Percentiles rank a stretch among this genome's conserved stretches.
These are phyloP conservation scores for Coemansia reversa DNA, from an alignment of 192 early-diverging fungal species.

Conservation along the genomic window DNA sequence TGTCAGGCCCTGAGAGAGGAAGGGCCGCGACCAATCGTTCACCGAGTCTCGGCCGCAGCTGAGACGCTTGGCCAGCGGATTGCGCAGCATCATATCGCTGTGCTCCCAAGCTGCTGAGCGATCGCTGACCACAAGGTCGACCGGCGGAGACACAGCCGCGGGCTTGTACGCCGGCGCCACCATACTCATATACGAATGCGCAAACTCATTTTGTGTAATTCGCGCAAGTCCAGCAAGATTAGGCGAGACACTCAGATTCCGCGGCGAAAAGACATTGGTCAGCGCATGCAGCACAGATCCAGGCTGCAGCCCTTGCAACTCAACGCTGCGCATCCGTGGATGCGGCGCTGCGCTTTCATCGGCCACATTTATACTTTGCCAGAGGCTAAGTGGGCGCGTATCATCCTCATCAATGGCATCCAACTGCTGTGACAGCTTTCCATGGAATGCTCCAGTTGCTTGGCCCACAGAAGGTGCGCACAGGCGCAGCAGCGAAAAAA, in stretches of 20 bases:
- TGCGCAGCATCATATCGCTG: slow-evolving; percentile 32
- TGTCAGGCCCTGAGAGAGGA: slow-evolving; percentile 56
- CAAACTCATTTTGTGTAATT: slow-evolving; percentile 28
- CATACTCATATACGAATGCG: slow-evolving; percentile 33
- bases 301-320: slow-evolving; percentile 6
- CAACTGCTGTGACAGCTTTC: slow-evolving; percentile 22
- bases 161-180: slow-evolving; percentile 56
- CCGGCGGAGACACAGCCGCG: slow-evolving; percentile 62
- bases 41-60: slow-evolving; percentile 23
- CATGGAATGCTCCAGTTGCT: slow-evolving; percentile 23
- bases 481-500: slow-evolving; percentile 37
- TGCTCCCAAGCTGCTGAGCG: slow-evolving; percentile 60
- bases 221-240: slow-evolving; percentile 35
- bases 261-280: slow-evolving; percentile 38
- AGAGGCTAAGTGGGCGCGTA: neutral
- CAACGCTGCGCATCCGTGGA: neutral
- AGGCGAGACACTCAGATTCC: slow-evolving; percentile 34
- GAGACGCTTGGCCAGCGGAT: slow-evolving; percentile 30
- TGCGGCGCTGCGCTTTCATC: neutral
- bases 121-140: slow-evolving; percentile 63
- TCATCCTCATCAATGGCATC: slow-evolving; percentile 15
- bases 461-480: slow-evolving; percentile 32
- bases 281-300: slow-evolving; percentile 43
- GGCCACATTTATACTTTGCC: slow-evolving; percentile 8
- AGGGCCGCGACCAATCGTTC: slow-evolving; percentile 46